A percentile compares a stretch with the other conserved stretches of the same genome.
Evolutionary conservation across 169 alveolate species (phyloP).

Genomic region (Cryptosporidium andersoni): DNA sequence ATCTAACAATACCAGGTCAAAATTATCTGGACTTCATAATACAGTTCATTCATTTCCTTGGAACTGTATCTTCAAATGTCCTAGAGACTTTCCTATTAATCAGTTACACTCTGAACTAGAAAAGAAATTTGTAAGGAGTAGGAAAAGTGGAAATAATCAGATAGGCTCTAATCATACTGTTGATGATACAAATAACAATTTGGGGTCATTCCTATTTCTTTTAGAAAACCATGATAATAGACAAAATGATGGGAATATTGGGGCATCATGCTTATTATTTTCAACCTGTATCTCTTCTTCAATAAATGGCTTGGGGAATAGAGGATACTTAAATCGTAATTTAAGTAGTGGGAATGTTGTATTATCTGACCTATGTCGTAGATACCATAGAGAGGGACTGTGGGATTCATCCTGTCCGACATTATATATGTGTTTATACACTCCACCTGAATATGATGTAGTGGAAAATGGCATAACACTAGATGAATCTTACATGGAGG

Average conservation of each 20-base stretch:
- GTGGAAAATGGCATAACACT: constrained; percentile 5
- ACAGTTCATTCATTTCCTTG: constrained; percentile 39
- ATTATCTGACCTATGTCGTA: constrained; percentile 50
- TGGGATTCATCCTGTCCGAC: constrained; percentile 71
- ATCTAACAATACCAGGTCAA: constrained; percentile 13
- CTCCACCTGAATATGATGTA: constrained; percentile 4
- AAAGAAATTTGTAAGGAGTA: constrained; percentile 3
- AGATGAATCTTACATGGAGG: constrained; percentile 27
- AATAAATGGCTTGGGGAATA: background rate
- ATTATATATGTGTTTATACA: constrained; percentile 38
- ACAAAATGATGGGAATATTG: constrained; percentile 11
- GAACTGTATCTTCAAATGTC: constrained; percentile 61
- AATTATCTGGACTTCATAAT: constrained; percentile 8
- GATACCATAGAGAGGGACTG: constrained; percentile 61
- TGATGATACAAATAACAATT: background rate
- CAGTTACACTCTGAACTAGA: constrained; percentile 38
- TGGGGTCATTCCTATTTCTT: constrained; percentile 37
- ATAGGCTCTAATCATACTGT: background rate
- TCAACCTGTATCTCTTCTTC: constrained; percentile 49
- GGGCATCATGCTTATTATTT: constrained; percentile 31
- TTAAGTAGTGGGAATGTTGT: constrained; percentile 5
- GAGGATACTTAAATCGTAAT: background rate
- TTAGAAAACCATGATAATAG: constrained; percentile 3
- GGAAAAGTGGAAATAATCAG: background rate
- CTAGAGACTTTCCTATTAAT: constrained; percentile 42